Conservation (phyloP, 306 rosid genomes). For the Ormosia semicastrata region DNA sequence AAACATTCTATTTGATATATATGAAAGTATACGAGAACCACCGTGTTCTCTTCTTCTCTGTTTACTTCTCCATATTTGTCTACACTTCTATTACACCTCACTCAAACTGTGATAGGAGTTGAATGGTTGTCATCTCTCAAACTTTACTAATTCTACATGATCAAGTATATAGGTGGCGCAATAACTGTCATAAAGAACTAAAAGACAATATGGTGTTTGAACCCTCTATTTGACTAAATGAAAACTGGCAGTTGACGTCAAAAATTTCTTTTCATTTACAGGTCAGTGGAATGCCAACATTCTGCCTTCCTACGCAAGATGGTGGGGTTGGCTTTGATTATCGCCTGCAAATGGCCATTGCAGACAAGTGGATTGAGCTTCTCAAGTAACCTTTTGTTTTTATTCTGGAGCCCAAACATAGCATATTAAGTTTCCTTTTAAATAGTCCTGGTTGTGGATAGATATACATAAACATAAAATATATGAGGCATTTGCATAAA, state of each 20-base stretch:
- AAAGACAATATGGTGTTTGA: constrained; percentile 3
- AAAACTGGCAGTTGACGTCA: constrained; percentile 14
- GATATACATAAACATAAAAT: neutral
- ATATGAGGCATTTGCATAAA: neutral
- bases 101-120: constrained; percentile 6
- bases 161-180: neutral
- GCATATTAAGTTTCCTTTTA: constrained; percentile 25
- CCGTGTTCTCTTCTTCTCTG: no score
- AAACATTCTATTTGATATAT: no score
- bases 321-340: constrained; percentile 96
- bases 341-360: constrained; percentile 96
- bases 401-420: constrained; percentile 1
- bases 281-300: constrained; percentile 99
- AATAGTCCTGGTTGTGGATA: constrained; percentile 3
- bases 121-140: neutral
- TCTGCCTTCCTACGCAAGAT: constrained; percentile 79
- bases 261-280: constrained; percentile 40
- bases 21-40: no score
- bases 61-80: no score
- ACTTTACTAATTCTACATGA: constrained; percentile 5
- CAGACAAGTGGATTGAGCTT: constrained; percentile 98
- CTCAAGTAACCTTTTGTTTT: constrained; percentile 60
- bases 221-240: neutral
- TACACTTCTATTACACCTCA: constrained; percentile 12
- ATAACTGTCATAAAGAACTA: constrained; percentile 3